phyloP scores from a whole-genome alignment of 495 filamentous ascomycete species.

The Thermothielavioides terrestris region DNA sequence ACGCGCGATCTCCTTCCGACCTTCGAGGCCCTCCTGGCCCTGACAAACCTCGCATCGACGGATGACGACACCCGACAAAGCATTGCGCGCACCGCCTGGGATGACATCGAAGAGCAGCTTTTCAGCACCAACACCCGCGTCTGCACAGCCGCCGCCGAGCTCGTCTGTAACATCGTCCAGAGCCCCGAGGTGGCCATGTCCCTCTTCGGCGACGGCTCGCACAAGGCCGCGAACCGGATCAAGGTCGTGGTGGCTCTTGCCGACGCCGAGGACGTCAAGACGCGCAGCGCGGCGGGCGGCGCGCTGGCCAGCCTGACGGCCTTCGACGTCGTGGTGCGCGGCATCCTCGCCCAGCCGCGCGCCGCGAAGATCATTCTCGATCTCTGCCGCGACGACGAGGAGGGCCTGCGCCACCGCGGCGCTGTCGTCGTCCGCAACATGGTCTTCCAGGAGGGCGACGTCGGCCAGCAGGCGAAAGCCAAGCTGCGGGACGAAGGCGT shows the following conservation, averaged over 20 bases:
- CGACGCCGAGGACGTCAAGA: constrained; percentile 72
- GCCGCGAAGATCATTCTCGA: constrained; percentile 63
- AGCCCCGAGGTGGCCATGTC: constrained; percentile 57
- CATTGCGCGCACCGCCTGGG: constrained; percentile 65
- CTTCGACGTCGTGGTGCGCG: constrained; percentile 61
- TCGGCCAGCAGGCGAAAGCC: constrained; percentile 41
- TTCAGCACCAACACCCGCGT: constrained; percentile 67
- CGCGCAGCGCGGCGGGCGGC: constrained; percentile 77
- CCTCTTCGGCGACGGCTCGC: constrained; percentile 56
- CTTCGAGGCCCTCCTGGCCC: constrained; percentile 82
- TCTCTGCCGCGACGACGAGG: constrained; percentile 70
- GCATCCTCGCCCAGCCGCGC: constrained; percentile 56
- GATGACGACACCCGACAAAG: constrained; percentile 57
- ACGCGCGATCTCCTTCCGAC: constrained; percentile 74
- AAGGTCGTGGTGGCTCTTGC: constrained; percentile 79
- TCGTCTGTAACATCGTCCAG: constrained; percentile 86
- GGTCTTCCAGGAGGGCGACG: constrained; percentile 41
- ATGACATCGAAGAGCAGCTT: constrained; percentile 71
- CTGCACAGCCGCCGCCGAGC: constrained; percentile 74
- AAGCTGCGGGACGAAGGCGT: constrained; percentile 42
- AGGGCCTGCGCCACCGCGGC: constrained; percentile 69
- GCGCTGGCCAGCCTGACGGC: constrained; percentile 76
- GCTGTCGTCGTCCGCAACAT: constrained; percentile 66
- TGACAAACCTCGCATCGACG: constrained; percentile 85
- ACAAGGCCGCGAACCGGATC: constrained; percentile 59